Evolutionary conservation across 306 rosid species (phyloP).

Genomic region (Adenanthera pavonina): DNA sequence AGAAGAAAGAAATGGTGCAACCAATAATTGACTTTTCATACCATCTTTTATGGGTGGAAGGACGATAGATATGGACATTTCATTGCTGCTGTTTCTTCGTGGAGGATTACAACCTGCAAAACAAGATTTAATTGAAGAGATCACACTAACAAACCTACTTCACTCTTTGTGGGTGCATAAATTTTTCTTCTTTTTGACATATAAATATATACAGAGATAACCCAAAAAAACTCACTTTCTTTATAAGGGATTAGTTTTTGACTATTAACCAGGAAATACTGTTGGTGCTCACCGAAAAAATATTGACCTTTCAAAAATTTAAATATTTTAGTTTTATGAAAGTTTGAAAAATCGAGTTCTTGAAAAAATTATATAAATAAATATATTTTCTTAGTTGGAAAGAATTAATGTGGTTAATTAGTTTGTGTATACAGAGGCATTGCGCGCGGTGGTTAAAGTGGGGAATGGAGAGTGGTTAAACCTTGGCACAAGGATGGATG

Average conservation of each 20-base stretch:
- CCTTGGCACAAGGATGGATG: background rate
- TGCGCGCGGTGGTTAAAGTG: conserved; percentile 17
- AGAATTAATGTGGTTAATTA: too few relatives aligned
- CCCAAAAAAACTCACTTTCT: too few relatives aligned
- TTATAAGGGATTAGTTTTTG: too few relatives aligned
- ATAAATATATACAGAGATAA: too few relatives aligned
- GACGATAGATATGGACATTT: conserved; percentile 24
- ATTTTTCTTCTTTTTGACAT: too few relatives aligned
- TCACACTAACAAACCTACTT: background rate
- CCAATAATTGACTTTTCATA: conserved; percentile 56
- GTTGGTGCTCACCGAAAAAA: too few relatives aligned
- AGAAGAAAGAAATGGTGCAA: conserved; percentile 55
- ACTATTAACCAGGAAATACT: too few relatives aligned
- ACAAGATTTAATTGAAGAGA: background rate
- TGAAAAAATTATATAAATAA: too few relatives aligned
- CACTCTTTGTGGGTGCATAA: background rate
- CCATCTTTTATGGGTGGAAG: conserved; percentile 42
- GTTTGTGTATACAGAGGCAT: background rate
- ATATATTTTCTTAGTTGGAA: too few relatives aligned
- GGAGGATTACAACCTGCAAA: conserved; percentile 9
- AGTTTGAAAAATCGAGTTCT: too few relatives aligned
- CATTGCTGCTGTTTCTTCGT: background rate
- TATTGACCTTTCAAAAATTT: too few relatives aligned
- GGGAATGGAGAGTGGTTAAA: conserved; percentile 27
- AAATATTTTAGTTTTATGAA: too few relatives aligned